Conservation (phyloP, 768 basidiomycete species). For the Grammothele lineata region DNA sequence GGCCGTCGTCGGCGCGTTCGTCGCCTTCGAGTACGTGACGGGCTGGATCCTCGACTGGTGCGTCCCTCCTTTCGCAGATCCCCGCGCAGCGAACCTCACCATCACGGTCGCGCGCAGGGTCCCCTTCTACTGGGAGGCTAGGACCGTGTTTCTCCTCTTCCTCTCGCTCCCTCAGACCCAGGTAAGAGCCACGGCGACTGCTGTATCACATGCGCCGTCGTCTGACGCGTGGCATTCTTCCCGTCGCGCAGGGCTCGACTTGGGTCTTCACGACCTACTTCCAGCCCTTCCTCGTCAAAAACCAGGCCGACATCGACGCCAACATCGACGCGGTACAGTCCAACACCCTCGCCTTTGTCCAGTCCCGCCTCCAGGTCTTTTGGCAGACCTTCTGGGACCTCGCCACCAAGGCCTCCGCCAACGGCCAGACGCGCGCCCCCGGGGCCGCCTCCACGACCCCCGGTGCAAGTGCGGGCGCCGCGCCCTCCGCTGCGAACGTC, state of each 20-base stretch:
- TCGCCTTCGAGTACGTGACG: constrained; percentile 58
- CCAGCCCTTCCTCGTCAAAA: constrained; percentile 53
- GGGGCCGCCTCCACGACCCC: constrained; percentile 10
- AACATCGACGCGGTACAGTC: constrained; percentile 50
- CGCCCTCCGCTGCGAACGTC: constrained; percentile 20
- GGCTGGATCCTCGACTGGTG: constrained; percentile 69
- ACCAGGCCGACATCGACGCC: constrained; percentile 59
- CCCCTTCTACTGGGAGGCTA: constrained; percentile 73
- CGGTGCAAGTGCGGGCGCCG: constrained; percentile 9
- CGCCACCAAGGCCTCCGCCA: constrained; percentile 36
- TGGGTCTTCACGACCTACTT: constrained; percentile 59
- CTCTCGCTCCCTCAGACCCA: constrained; percentile 66
- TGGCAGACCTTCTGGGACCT: constrained; percentile 44
- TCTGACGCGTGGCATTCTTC: not conserved
- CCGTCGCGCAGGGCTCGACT: constrained; percentile 56
- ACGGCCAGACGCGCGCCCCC: constrained; percentile 4
- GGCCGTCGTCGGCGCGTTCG: constrained; percentile 54
- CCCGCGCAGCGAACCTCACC: not conserved
- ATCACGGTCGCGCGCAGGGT: constrained; percentile 39
- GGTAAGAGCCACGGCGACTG: constrained; percentile 36
- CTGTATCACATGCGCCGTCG: not conserved
- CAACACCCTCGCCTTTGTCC: constrained; percentile 52
- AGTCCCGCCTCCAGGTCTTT: constrained; percentile 43
- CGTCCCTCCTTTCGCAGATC: constrained; percentile 16
- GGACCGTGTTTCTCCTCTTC: constrained; percentile 66